phyloP scores from a whole-genome alignment of 148 eudicot species.

The Vaccinium myrtillus region DNA sequence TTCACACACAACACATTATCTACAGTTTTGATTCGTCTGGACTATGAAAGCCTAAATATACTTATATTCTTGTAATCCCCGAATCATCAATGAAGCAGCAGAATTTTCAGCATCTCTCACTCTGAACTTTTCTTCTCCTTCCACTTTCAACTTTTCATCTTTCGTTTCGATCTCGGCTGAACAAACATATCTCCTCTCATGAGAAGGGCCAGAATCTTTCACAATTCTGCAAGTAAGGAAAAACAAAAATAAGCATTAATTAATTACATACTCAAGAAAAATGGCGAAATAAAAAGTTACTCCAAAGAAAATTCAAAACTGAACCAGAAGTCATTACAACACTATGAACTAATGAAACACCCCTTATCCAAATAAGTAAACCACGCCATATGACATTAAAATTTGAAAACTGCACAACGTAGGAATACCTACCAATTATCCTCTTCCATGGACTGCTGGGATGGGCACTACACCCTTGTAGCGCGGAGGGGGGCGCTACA shows the following conservation, averaged over 20 bases:
- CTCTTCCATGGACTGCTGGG: not conserved
- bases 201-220: conserved; percentile 55
- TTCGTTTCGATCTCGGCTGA: conserved; percentile 52
- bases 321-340: not conserved
- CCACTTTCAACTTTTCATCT: conserved; percentile 17
- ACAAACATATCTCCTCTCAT: conserved; percentile 56
- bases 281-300: not conserved
- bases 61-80: conserved; percentile 31
- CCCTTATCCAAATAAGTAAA: not conserved
- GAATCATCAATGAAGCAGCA: conserved; percentile 73
- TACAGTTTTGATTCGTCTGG: too few species aligned
- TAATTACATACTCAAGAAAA: not conserved
- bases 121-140: conserved; percentile 49
- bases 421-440: not conserved
- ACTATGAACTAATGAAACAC: not conserved
- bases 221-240: conserved; percentile 41
- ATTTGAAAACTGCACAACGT: not conserved
- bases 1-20: too few species aligned
- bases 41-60: conserved; percentile 16
- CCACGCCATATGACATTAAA: not conserved
- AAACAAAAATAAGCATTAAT: not conserved
- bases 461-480: too few species aligned
- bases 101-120: conserved; percentile 40
- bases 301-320: not conserved
- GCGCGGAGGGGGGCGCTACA: too few species aligned